These are phyloP conservation scores for Kalmusia sp. DNA, from an alignment of 2,329 filamentous ascomycete genomes.

Conservation along the genomic window DNA sequence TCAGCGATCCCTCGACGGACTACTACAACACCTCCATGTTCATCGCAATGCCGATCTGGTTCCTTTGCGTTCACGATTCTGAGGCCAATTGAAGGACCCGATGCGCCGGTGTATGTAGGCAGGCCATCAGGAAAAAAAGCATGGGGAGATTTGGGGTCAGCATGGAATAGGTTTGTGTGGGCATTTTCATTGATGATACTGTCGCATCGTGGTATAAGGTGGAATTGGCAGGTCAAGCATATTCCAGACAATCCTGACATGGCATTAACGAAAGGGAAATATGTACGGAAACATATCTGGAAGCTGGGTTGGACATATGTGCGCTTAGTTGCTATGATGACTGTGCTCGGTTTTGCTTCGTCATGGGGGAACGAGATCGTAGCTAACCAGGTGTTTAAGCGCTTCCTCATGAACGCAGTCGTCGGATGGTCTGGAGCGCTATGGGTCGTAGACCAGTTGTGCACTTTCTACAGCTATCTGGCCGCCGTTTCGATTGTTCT, in stretches of 20 bases:
- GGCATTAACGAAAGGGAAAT: neutral
- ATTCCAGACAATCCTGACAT: constrained; percentile 1
- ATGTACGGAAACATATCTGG: neutral
- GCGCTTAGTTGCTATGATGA: neutral
- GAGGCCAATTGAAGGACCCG: constrained; percentile 1
- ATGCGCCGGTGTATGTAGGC: constrained; percentile 4
- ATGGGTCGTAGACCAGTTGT: constrained; percentile 7
- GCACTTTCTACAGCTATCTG: constrained; percentile 5
- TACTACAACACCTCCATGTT: constrained; percentile 13
- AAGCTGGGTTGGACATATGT: neutral
- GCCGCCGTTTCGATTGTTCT: constrained; percentile 5
- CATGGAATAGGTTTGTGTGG: neutral
- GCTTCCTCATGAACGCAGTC: neutral
- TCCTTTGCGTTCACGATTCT: constrained; percentile 13
- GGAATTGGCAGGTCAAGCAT: constrained; percentile 12
- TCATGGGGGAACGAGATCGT: neutral
- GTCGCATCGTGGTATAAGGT: constrained; percentile 8
- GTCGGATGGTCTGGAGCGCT: constrained; percentile 9
- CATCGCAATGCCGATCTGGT: constrained; percentile 12
- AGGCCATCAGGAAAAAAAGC: neutral
- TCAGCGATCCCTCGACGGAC: constrained; percentile 7
- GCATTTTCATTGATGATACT: constrained; percentile 6
- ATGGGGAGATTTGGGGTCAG: neutral
- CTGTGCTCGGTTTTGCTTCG: constrained; percentile 3
- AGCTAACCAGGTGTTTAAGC: neutral